Evolutionary conservation across 1,139 yeast species (phyloP).

Genomic region (Yueomyces sp.): DNA sequence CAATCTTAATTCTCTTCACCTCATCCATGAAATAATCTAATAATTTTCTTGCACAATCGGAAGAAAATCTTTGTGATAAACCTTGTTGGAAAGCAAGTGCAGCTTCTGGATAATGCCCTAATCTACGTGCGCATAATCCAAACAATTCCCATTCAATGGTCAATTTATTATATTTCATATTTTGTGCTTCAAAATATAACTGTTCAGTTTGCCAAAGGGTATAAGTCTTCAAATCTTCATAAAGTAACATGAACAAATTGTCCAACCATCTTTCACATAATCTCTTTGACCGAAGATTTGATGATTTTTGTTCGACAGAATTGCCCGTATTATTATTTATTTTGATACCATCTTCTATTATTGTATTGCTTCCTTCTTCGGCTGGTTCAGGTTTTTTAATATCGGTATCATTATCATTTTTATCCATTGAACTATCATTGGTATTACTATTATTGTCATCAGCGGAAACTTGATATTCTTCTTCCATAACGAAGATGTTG

Average conservation of each 20-base stretch:
- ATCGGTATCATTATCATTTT: conserved; percentile 2
- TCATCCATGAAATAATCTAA: conserved; percentile 46
- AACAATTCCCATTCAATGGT: conserved; percentile 91
- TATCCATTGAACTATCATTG: conserved; percentile 29
- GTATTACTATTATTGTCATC: conserved; percentile 27
- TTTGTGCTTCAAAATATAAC: conserved; percentile 73
- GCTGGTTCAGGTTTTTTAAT: conserved; percentile 25
- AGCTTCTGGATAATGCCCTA: conserved; percentile 79
- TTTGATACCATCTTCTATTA: conserved; percentile 21
- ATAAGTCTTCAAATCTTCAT: conserved; percentile 83
- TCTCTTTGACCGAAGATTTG: conserved; percentile 38
- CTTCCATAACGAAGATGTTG: conserved; percentile 92
- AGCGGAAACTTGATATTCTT: conserved; percentile 42
- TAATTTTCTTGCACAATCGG: conserved; percentile 66
- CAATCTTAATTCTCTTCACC: conserved; percentile 18
- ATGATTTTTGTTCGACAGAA: conserved; percentile 31
- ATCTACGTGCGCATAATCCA: conserved; percentile 73
- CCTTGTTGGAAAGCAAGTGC: conserved; percentile 70
- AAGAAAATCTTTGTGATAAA: conserved; percentile 63
- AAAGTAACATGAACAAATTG: conserved; percentile 78
- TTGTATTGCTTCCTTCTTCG: conserved; percentile 11
- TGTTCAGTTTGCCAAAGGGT: conserved; percentile 94
- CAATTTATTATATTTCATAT: conserved; percentile 61
- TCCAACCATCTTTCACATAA: conserved; percentile 97
- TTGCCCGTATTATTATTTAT: conserved; percentile 19